phyloP scores from a whole-genome alignment of 129 eudicot genomes.

The carrot (Daucus carota) region DNA sequence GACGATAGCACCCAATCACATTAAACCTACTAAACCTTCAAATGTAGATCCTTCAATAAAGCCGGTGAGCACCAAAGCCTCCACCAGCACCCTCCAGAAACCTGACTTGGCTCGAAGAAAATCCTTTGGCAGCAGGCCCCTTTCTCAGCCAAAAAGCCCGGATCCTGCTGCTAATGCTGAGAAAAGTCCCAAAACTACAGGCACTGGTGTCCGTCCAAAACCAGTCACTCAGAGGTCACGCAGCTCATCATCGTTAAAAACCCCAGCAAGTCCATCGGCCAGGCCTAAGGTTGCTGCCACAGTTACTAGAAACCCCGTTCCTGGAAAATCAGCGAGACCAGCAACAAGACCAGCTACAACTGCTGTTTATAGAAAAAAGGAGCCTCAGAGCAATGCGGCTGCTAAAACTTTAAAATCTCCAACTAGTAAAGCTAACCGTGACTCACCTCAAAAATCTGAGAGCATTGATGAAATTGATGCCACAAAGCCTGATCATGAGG shows the following conservation, averaged over 20 bases:
- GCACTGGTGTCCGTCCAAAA: not conserved
- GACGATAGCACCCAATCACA: not conserved
- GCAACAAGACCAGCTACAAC: not conserved
- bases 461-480: not conserved
- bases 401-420: not conserved
- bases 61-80: not conserved
- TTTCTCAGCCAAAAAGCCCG: not conserved
- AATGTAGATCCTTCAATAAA: not conserved
- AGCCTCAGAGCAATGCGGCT: constrained; percentile 1
- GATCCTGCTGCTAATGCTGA: not conserved
- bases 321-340: not conserved
- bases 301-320: not conserved
- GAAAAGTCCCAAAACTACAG: not conserved
- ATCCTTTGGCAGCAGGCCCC: constrained; percentile 1
- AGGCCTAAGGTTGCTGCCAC: not conserved
- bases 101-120: not conserved
- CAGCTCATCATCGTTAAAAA: not conserved
- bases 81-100: not conserved
- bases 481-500: not conserved
- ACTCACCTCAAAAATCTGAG: not conserved
- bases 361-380: not conserved
- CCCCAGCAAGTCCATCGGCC: not conserved
- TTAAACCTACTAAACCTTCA: constrained; percentile 2
- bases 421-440: not conserved
- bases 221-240: not conserved